A percentile compares a stretch with the other conserved stretches of the same genome.
These are phyloP conservation scores for Knoxia roxburghii DNA, from an alignment of 257 asterid genomes.

Conservation along the genomic window DNA sequence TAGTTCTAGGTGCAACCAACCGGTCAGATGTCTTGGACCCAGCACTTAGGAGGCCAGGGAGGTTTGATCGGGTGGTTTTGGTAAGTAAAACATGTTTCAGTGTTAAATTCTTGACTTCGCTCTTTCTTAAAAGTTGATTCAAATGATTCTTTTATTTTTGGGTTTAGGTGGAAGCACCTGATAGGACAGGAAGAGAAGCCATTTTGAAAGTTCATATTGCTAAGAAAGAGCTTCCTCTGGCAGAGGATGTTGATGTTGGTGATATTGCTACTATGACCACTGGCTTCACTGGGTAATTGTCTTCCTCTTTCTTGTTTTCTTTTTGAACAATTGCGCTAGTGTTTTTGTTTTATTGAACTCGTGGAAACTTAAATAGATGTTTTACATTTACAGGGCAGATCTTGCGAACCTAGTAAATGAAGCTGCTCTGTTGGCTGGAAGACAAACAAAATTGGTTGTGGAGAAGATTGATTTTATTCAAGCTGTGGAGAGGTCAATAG, in stretches of 20 bases:
- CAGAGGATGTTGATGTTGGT: constrained; percentile 65
- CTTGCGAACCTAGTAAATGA: constrained; percentile 97
- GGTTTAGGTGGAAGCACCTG: constrained; percentile 93
- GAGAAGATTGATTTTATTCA: constrained; percentile 86
- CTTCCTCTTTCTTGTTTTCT: constrained; percentile 13
- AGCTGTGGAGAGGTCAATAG: constrained; percentile 97
- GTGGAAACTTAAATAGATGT: neutral
- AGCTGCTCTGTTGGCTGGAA: constrained; percentile 98
- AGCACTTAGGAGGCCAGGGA: constrained; percentile 98
- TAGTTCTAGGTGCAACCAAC: constrained; percentile 98
- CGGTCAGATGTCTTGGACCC: constrained; percentile 97
- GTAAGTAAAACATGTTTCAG: constrained; percentile 30
- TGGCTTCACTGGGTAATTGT: constrained; percentile 90
- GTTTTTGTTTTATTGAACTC: neutral
- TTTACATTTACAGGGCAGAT: constrained; percentile 74
- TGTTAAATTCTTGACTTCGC: constrained; percentile 8
- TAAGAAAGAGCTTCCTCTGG: constrained; percentile 92
- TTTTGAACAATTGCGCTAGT: neutral
- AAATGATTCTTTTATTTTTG: constrained; percentile 17
- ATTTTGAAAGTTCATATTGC: constrained; percentile 83
- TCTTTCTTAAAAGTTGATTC: constrained; percentile 15
- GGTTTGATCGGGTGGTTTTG: constrained; percentile 97
- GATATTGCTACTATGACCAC: constrained; percentile 95
- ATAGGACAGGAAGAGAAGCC: constrained; percentile 92
- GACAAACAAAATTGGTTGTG: constrained; percentile 63